These are phyloP conservation scores for Phylloporus rhodoxanthus DNA, from an alignment of 768 basidiomycete genomes.

Conservation along the genomic window DNA sequence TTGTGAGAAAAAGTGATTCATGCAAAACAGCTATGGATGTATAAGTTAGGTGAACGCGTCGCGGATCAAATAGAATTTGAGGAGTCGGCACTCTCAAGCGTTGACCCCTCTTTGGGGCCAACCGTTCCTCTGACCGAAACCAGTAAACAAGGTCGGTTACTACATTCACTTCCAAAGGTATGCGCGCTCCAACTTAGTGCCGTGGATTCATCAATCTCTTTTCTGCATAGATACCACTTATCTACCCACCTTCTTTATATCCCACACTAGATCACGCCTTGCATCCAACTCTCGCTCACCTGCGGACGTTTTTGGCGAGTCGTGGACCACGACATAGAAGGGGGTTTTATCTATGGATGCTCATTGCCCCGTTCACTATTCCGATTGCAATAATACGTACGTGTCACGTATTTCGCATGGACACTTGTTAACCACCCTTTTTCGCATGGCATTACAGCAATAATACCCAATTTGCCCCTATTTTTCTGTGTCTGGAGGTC, in stretches of 20 bases:
- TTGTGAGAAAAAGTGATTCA: conserved; percentile 5
- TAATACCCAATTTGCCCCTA: conserved; percentile 80
- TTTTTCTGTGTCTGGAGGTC: conserved; percentile 83
- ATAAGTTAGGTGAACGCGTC: conserved; percentile 59
- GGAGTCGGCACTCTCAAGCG: conserved; percentile 65
- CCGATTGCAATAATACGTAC: conserved; percentile 73
- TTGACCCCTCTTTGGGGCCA: conserved; percentile 70
- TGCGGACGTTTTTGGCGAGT: conserved; percentile 45
- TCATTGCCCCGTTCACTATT: conserved; percentile 63
- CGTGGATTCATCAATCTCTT: neutral
- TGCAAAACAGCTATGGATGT: conserved; percentile 47
- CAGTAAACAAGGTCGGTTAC: conserved; percentile 13
- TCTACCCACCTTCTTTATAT: conserved; percentile 49
- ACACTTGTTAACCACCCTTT: neutral
- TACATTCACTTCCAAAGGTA: conserved; percentile 11
- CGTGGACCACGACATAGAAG: conserved; percentile 60
- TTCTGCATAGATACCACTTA: conserved; percentile 45
- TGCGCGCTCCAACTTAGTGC: neutral
- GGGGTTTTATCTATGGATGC: conserved; percentile 63
- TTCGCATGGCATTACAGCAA: conserved; percentile 39
- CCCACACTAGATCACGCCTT: conserved; percentile 30
- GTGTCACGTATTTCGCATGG: conserved; percentile 23
- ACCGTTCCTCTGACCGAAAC: conserved; percentile 27
- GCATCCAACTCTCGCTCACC: conserved; percentile 38
- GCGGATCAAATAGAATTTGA: conserved; percentile 75